phyloP scores from a whole-genome alignment of 495 filamentous ascomycete genomes.

The Aspergillus wentii region DNA sequence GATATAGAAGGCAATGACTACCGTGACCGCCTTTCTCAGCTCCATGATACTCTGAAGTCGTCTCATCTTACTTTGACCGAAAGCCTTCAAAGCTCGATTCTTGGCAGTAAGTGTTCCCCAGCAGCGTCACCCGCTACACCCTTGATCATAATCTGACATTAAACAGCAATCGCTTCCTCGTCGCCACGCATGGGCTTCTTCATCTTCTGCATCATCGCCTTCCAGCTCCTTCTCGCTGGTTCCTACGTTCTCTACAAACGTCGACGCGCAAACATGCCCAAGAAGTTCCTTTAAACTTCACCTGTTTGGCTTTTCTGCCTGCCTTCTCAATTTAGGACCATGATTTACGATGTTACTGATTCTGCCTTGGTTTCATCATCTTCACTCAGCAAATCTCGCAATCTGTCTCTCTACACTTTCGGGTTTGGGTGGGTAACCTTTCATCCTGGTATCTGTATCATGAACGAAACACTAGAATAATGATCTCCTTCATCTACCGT shows the following conservation, averaged over 20 bases:
- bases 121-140: neutral
- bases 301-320: too few species aligned
- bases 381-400: too few species aligned
- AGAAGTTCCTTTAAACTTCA: conserved; percentile 91
- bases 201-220: conserved; percentile 67
- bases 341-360: neutral
- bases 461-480: too few species aligned
- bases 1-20: conserved; percentile 72
- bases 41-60: conserved; percentile 68
- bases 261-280: conserved; percentile 66
- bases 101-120: conserved; percentile 24
- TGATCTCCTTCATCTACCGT: too few species aligned
- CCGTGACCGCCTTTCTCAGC: conserved; percentile 58
- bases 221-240: conserved; percentile 65
- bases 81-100: conserved; percentile 34
- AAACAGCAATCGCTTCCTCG: conserved; percentile 52
- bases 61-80: conserved; percentile 65
- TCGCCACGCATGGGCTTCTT: conserved; percentile 67
- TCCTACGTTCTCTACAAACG: conserved; percentile 80
- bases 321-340: neutral
- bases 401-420: too few species aligned
- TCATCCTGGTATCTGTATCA: too few species aligned
- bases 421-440: too few species aligned
- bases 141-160: conserved; percentile 2
- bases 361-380: too few species aligned